These are phyloP conservation scores for Allodekkera sacchari DNA, from an alignment of 805 yeast genomes.

Conservation along the genomic window DNA sequence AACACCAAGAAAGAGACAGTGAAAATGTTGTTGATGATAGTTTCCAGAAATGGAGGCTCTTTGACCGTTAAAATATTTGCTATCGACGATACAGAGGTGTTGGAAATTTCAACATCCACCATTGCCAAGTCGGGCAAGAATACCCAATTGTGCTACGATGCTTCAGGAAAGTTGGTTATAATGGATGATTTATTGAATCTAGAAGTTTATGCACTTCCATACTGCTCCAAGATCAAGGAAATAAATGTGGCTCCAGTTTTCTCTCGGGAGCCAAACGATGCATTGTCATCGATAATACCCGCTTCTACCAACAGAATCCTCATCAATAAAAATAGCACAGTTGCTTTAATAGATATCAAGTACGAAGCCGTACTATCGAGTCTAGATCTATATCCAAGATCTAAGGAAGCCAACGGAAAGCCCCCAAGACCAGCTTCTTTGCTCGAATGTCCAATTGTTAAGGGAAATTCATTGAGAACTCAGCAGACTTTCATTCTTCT, in stretches of 20 bases:
- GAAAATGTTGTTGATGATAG: constrained; percentile 14
- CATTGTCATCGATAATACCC: constrained; percentile 28
- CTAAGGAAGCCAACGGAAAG: constrained; percentile 15
- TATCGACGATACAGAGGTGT: constrained; percentile 16
- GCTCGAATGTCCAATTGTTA: constrained; percentile 28
- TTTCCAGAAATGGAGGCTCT: constrained; percentile 8
- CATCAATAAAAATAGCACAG: constrained; percentile 29
- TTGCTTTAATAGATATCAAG: constrained; percentile 37
- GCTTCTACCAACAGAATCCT: constrained; percentile 41
- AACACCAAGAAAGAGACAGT: constrained; percentile 13
- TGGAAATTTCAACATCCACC: constrained; percentile 22
- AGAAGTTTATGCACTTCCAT: constrained; percentile 24
- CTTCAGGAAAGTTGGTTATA: constrained; percentile 22
- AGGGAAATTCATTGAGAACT: constrained; percentile 35
- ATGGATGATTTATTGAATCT: constrained; percentile 14
- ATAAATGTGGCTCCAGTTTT: constrained; percentile 17
- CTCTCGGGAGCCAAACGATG: constrained; percentile 16
- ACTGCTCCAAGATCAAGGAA: constrained; percentile 22
- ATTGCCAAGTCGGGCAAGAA: constrained; percentile 11
- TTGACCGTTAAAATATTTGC: constrained; percentile 20
- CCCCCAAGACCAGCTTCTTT: constrained; percentile 21
- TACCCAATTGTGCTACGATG: constrained; percentile 17
- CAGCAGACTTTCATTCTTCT: constrained; percentile 34
- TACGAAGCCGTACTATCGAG: constrained; percentile 30
- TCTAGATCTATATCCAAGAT: constrained; percentile 22